These are phyloP conservation scores for Brettanomyces naardenensis DNA, from an alignment of 805 yeast genomes.

Conservation along the genomic window DNA sequence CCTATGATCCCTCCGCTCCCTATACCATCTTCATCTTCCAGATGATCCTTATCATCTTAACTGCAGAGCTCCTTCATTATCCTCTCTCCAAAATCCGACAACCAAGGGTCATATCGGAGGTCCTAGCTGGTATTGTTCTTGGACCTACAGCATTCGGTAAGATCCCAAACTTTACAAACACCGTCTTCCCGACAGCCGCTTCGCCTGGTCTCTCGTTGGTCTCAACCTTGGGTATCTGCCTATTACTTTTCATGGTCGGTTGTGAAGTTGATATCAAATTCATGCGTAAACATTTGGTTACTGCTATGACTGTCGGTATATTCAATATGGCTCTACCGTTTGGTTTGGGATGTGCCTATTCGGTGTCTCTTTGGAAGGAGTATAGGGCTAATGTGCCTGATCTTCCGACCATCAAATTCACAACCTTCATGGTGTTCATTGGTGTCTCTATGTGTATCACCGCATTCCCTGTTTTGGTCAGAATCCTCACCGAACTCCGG, in stretches of 20 bases:
- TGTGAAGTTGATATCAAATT: slow-evolving; percentile 68
- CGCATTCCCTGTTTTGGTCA: slow-evolving; percentile 78
- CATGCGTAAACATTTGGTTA: slow-evolving; percentile 49
- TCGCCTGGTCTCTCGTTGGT: slow-evolving; percentile 56
- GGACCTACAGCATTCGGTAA: slow-evolving; percentile 74
- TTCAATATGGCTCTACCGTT: slow-evolving; percentile 73
- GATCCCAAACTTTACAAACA: slow-evolving; percentile 56
- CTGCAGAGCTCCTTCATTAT: slow-evolving; percentile 53
- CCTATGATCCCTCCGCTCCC: slow-evolving; percentile 49
- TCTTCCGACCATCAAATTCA: slow-evolving; percentile 40
- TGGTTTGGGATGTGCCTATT: slow-evolving; percentile 67
- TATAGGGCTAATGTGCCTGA: slow-evolving; percentile 32
- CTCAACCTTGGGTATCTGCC: slow-evolving; percentile 68
- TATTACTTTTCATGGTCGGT: slow-evolving; percentile 71
- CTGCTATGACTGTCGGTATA: slow-evolving; percentile 62
- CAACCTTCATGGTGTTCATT: slow-evolving; percentile 72
- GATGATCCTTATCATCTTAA: slow-evolving; percentile 47
- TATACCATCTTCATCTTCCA: slow-evolving; percentile 67
- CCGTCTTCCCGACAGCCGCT: slow-evolving; percentile 58
- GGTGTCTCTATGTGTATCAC: slow-evolving; percentile 82
- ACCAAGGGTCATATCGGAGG: slow-evolving; percentile 79
- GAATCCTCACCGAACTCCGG: slow-evolving; percentile 68
- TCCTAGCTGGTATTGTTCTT: slow-evolving; percentile 63
- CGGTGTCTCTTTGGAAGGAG: slow-evolving; percentile 58
- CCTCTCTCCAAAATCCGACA: slow-evolving; percentile 59